Conservation (phyloP, 768 basidiomycete species). For the Podaxis sp. region DNA sequence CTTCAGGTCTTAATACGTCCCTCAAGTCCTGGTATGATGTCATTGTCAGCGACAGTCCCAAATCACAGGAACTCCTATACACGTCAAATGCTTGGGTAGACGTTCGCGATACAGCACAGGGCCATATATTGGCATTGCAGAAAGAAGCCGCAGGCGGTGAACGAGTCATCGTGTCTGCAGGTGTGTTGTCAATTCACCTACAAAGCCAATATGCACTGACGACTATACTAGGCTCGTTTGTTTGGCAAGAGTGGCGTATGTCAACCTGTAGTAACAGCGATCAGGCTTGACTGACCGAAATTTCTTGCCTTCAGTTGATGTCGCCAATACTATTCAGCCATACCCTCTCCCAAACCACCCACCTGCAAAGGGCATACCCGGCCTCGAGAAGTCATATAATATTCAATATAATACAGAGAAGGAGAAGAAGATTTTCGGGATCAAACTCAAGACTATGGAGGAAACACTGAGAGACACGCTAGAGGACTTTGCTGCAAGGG, state of each 20-base stretch:
- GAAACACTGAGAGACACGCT: conserved; percentile 27
- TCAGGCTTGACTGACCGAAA: neutral
- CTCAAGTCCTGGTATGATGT: conserved; percentile 23
- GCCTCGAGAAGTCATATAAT: conserved; percentile 14
- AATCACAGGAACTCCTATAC: conserved; percentile 17
- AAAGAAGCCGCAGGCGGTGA: conserved; percentile 50
- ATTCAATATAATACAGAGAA: conserved; percentile 24
- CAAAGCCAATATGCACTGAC: neutral
- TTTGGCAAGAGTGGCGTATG: conserved; percentile 35
- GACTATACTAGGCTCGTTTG: conserved; percentile 16
- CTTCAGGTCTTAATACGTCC: conserved; percentile 36
- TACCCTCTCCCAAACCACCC: conserved; percentile 20
- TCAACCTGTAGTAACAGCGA: neutral
- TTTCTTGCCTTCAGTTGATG: conserved; percentile 23
- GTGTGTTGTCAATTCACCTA: conserved; percentile 14
- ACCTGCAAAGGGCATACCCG: conserved; percentile 26
- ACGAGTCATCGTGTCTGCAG: conserved; percentile 47
- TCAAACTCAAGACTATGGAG: conserved; percentile 24
- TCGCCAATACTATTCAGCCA: conserved; percentile 22
- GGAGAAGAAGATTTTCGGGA: conserved; percentile 25
- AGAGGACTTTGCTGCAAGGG: conserved; percentile 26
- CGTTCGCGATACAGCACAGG: conserved; percentile 53
- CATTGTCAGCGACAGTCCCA: conserved; percentile 18
- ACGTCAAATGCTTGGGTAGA: conserved; percentile 35
- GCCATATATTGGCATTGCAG: conserved; percentile 49